Evolutionary conservation across 2,329 filamentous ascomycete species (phyloP).

Genomic region (Cercospora nicotianae): DNA sequence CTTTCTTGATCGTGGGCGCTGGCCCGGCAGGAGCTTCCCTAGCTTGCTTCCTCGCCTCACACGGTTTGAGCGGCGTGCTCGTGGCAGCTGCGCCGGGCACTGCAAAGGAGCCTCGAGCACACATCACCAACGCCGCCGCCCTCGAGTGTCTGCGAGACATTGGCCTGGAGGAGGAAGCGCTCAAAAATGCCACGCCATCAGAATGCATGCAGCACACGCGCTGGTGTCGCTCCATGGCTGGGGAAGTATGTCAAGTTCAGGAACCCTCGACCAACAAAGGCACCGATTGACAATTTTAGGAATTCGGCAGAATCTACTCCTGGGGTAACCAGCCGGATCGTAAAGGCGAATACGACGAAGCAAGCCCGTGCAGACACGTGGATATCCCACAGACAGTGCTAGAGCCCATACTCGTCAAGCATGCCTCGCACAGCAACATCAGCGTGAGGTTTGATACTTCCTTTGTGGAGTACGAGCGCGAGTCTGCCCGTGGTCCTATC

Average conservation of each 20-base stretch:
- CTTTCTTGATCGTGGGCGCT: conserved; percentile 38
- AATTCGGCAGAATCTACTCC: conserved; percentile 45
- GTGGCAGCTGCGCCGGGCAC: conserved; percentile 52
- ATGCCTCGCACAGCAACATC: conserved; percentile 43
- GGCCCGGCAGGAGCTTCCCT: conserved; percentile 40
- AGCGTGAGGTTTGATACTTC: conserved; percentile 44
- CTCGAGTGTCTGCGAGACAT: conserved; percentile 51
- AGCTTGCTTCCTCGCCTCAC: conserved; percentile 37
- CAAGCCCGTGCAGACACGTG: conserved; percentile 45
- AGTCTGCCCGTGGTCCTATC: conserved; percentile 30
- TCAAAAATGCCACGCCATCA: conserved; percentile 37
- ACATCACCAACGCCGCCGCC: conserved; percentile 61
- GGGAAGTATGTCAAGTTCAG: conserved; percentile 31
- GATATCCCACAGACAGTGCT: conserved; percentile 49
- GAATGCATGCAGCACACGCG: conserved; percentile 45
- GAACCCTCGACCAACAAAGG: background rate
- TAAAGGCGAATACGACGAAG: conserved; percentile 44
- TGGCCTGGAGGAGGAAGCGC: conserved; percentile 43
- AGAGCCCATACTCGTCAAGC: conserved; percentile 46
- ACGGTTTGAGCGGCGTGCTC: conserved; percentile 53
- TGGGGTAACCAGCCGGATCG: conserved; percentile 47
- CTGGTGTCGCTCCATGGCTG: conserved; percentile 49
- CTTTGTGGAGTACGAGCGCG: conserved; percentile 37
- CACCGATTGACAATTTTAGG: conserved; percentile 20
- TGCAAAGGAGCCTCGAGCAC: conserved; percentile 58